Base-by-base conservation (phyloP, 2,329 filamentous ascomycete species). In the Sporothrix inflata region DNA sequence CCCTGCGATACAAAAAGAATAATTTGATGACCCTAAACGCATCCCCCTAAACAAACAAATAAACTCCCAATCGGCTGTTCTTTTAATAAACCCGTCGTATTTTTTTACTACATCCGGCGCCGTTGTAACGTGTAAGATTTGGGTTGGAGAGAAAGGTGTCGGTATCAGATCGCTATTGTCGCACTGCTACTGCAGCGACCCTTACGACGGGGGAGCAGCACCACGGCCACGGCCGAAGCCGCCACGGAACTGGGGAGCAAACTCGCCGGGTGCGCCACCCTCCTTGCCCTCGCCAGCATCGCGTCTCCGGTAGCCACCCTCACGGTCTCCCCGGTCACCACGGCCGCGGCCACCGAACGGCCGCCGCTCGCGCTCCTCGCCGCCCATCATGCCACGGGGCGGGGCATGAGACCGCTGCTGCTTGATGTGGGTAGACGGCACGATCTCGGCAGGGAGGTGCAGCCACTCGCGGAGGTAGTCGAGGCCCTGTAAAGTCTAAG, bases 401-500 rank as follows among this genome's bases (percentile, higher is more conserved):
- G 95, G 95, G 87, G 94, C 94, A 87, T 98, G 94, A 81, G 94
- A 96, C 86, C 96, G 94, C 90, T 98, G 94, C 89, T 98, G 94
- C 93, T 99, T 99, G 89, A 99, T 98, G 92, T 99, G 96, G 82
- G 96, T 99, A 82, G 97, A 94, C 80, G 96, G 96, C 79, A 99
- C 96, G 83, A 99, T 98, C 91, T 99, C 96, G 84, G 96, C 94
- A 82, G 96, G 96, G 81, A 99, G 92, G 88, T 99, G 96, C 81
- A 99, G 94, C 96, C 96, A 99, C 90, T 99, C 96, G 84, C 96
- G 95, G 85, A 99, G 94, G 91, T 99, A 99, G 89, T 98, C 95
- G 84, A 99, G 95, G 87, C 96, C 96, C 90, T 98, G 95, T 76
- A 8, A n/a, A 6, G 8, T 42, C 12, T 66, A 47, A 71, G 63